Evolutionary conservation across 1,139 yeast species (phyloP).

Genomic region (Pichia sp.): DNA sequence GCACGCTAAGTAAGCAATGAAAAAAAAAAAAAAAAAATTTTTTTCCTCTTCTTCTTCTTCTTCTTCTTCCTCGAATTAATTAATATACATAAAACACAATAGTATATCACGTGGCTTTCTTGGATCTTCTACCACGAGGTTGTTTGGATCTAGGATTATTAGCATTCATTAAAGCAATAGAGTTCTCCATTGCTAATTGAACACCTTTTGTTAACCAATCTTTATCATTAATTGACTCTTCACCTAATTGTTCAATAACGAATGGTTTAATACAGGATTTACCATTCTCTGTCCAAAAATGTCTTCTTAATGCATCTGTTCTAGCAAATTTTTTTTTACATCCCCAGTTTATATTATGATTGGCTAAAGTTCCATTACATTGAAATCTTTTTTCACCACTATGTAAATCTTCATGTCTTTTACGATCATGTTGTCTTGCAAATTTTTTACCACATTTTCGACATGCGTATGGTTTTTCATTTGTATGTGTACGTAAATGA

Average conservation of each 20-base stretch:
- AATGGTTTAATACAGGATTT: conserved; percentile 67
- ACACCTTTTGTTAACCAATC: conserved; percentile 34
- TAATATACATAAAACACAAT: too few species aligned
- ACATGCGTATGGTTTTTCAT: conserved; percentile 87
- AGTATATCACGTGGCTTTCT: too few species aligned
- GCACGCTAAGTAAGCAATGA: too few species aligned
- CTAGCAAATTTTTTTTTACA: conserved; percentile 92
- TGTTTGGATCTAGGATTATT: conserved; percentile 1
- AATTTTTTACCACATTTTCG: conserved; percentile 86
- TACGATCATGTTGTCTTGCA: conserved; percentile 92
- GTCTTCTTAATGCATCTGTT: conserved; percentile 91
- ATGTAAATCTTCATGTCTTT: conserved; percentile 89
- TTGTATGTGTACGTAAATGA: conserved; percentile 88
- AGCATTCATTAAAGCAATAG: conserved; percentile 5
- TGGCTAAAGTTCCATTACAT: conserved; percentile 62
- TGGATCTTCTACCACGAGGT: conserved; percentile 4
- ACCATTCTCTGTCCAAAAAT: conserved; percentile 92
- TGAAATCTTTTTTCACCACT: conserved; percentile 84
- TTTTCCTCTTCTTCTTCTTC: too few species aligned
- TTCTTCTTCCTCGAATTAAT: too few species aligned
- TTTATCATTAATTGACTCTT: conserved; percentile 49
- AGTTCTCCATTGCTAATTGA: conserved; percentile 15
- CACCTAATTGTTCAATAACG: conserved; percentile 6
- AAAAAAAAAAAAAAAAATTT: too few species aligned
- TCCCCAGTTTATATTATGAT: conserved; percentile 69